Conservation (phyloP, 352 stramenopile genomes). For the Phytophthora podocarpi region DNA sequence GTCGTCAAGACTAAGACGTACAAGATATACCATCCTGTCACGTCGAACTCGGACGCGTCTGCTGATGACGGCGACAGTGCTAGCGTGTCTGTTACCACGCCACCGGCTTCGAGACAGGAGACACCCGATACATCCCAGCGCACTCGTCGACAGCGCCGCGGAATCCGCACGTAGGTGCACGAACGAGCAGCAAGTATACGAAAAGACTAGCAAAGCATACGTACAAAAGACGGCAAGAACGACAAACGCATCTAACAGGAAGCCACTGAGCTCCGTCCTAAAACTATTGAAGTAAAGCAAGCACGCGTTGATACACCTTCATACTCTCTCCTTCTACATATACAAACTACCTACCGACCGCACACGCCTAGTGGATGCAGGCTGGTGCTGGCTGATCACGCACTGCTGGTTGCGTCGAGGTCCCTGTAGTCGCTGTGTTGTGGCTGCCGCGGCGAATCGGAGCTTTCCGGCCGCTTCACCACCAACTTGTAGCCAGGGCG, state of each 20-base stretch:
- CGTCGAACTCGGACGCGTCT: conserved; percentile 10
- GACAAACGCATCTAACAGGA: conserved; percentile 9
- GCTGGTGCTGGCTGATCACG: conserved; percentile 19
- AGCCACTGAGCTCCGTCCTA: background rate
- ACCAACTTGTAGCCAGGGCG: conserved; percentile 80
- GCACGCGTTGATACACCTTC: conserved; percentile 23
- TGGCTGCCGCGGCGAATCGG: conserved; percentile 2
- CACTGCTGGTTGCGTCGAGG: conserved; percentile 31
- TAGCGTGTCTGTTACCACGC: background rate
- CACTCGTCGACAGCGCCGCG: conserved; percentile 11
- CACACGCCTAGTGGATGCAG: conserved; percentile 20
- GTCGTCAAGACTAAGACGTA: conserved; percentile 4
- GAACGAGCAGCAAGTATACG: background rate
- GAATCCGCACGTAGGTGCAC: conserved; percentile 18
- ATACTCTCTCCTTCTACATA: conserved; percentile 20
- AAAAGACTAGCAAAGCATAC: conserved; percentile 22
- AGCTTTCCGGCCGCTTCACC: conserved; percentile 54
- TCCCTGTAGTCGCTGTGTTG: conserved; percentile 36
- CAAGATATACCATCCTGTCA: conserved; percentile 7
- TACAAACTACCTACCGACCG: conserved; percentile 23
- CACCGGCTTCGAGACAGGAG: conserved; percentile 4
- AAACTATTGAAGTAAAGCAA: conserved; percentile 27
- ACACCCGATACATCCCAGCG: conserved; percentile 27
- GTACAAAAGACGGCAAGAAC: conserved; percentile 23
- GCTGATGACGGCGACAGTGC: background rate